phyloP scores from a whole-genome alignment of 495 filamentous ascomycete genomes.

The Neurospora sp. region DNA sequence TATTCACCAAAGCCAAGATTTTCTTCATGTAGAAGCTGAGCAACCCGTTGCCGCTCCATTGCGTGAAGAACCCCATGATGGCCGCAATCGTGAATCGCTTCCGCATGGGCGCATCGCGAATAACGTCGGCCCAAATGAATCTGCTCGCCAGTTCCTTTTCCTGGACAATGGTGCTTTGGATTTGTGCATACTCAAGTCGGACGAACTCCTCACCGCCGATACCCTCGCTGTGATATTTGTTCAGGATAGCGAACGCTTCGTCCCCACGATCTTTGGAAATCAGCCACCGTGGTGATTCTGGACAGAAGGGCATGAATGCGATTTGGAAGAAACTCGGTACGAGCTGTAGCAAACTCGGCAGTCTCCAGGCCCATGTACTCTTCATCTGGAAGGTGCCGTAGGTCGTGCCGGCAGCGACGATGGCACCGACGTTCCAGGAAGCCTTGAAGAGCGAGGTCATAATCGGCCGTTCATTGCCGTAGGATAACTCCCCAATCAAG shows the following conservation, averaged over 20 bases:
- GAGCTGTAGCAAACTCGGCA: slow-evolving; percentile 45
- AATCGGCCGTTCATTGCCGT: slow-evolving; percentile 49
- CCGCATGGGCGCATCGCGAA: slow-evolving; percentile 41
- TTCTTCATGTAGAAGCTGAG: slow-evolving; percentile 32
- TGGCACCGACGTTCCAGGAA: slow-evolving; percentile 47
- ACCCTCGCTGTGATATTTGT: slow-evolving; percentile 49
- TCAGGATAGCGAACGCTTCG: slow-evolving; percentile 44
- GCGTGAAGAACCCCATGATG: slow-evolving; percentile 43
- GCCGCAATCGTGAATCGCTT: slow-evolving; percentile 38
- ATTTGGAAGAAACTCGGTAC: slow-evolving; percentile 43
- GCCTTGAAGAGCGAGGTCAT: slow-evolving; percentile 53
- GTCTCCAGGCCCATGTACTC: slow-evolving; percentile 49
- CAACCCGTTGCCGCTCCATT: slow-evolving; percentile 47
- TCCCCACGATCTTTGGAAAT: slow-evolving; percentile 34
- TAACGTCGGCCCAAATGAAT: slow-evolving; percentile 42
- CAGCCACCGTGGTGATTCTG: slow-evolving; percentile 43
- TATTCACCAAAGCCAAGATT: slow-evolving; percentile 32
- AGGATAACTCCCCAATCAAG: slow-evolving; percentile 49
- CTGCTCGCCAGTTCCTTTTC: slow-evolving; percentile 38
- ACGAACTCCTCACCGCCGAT: slow-evolving; percentile 40
- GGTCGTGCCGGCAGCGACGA: slow-evolving; percentile 44
- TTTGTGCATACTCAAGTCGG: slow-evolving; percentile 43
- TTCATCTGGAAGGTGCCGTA: slow-evolving; percentile 45
- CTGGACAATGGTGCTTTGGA: slow-evolving; percentile 41
- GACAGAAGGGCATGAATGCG: slow-evolving; percentile 35